A percentile compares a stretch with the other conserved stretches of the same genome.
phyloP scores from a whole-genome alignment of 495 filamentous ascomycete species.

The Neurospora sp. region DNA sequence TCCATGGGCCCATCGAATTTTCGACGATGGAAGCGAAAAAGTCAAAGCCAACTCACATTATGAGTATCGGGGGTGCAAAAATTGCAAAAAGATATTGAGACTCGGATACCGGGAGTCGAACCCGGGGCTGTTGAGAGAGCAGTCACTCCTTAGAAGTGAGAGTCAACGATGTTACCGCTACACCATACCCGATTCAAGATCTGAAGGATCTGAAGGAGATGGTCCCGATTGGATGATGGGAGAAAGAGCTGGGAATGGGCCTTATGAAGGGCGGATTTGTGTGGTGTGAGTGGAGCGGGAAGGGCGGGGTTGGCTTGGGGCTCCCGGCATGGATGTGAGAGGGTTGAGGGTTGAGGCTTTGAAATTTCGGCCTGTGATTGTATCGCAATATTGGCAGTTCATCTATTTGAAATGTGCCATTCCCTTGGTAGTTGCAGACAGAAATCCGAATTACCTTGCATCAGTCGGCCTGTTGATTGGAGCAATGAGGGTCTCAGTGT shows the following conservation, averaged over 20 bases:
- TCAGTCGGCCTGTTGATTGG: too few species aligned
- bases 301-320: background rate
- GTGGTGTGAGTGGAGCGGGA: background rate
- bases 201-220: background rate
- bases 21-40: too few species aligned
- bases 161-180: background rate
- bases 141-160: background rate
- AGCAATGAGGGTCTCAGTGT: too few species aligned
- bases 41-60: too few species aligned
- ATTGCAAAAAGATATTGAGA: background rate
- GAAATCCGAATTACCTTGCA: too few species aligned
- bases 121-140: background rate
- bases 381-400: too few species aligned
- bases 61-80: too few species aligned
- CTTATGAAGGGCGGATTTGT: background rate
- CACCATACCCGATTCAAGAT: background rate
- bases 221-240: background rate
- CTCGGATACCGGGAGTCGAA: background rate
- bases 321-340: too few species aligned
- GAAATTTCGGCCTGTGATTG: too few species aligned
- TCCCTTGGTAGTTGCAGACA: too few species aligned
- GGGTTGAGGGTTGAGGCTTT: background rate
- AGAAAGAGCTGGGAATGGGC: accelerated
- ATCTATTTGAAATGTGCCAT: too few species aligned
- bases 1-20: too few species aligned